Evolutionary conservation across 2,329 filamentous ascomycete genomes (phyloP), one percentile per base, ranked within the genome.

Genomic region (Aureobasidium lini): DNA sequence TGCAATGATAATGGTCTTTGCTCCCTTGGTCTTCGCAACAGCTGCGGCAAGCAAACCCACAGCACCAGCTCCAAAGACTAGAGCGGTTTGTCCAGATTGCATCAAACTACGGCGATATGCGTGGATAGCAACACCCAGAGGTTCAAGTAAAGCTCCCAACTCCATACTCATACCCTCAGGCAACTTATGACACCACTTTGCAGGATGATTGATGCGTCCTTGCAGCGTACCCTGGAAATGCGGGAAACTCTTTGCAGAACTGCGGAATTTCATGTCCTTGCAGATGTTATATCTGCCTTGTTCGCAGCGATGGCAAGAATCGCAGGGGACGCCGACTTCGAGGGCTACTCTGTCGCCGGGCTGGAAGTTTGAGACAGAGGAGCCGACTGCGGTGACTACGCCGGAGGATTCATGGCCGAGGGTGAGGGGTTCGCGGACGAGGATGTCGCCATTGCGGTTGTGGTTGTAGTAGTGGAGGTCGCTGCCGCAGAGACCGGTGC

Each of bases 241-340:
- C 6, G 83, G 83, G 66, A 82, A 83, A 23, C 75, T 73, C 68
- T 84, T 85, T 37, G 83, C 83, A 57, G 79, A 82, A 65, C 79
- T 82, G 61, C 82, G 70, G 67, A 85, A 85, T 42, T 74, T 75
- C 75, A 86, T 79, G 8, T 73, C 73, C 28, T 79, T 78, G 73
- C 83, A 86, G 63, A 86, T 82, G 65, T 86, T 86, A 69, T 85
- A 85, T 53, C 83, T 72, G 54, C 80, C 81, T 59, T 79, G 75
- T 44, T 74, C 72, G 67, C 83, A 86, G 54, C 80, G 72, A 23
- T 76, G 71, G 67, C 83, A 86, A 42, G 71, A 68, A 40, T 88
- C 85, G 77, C 93, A 97, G 0, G 91, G 90, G 56, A 89, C 82
- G 53, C 93, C 93, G 13, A 95, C 93, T 79, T 97, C 93, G 43